phyloP scores from a whole-genome alignment of 495 filamentous ascomycete species.

The Xylaria intraflava region DNA sequence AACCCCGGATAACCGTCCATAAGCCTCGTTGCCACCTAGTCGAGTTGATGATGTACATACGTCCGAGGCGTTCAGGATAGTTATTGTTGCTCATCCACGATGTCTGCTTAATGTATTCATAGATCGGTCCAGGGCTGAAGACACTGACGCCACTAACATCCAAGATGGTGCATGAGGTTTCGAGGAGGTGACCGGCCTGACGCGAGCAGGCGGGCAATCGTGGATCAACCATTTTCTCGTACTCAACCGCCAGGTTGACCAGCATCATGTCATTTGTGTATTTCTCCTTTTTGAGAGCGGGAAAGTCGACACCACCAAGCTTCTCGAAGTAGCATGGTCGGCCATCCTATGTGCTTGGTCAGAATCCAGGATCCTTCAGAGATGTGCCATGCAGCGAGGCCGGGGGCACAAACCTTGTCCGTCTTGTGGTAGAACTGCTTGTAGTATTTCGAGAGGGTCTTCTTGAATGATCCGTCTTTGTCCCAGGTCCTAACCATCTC shows the following conservation, averaged over 20 bases:
- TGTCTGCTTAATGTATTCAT: conserved; percentile 61
- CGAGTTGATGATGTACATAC: conserved; percentile 93
- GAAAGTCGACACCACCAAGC: conserved; percentile 86
- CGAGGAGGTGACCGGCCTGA: conserved; percentile 79
- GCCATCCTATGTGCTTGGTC: conserved; percentile 60
- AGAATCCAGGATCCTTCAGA: neutral
- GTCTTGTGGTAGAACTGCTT: conserved; percentile 99
- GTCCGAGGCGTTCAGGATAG: conserved; percentile 87
- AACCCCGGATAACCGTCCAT: conserved; percentile 79
- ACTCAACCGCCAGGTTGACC: conserved; percentile 90
- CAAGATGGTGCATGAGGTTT: conserved; percentile 97
- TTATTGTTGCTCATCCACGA: conserved; percentile 81
- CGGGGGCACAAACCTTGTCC: conserved; percentile 62
- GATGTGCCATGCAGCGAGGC: neutral
- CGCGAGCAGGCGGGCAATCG: conserved; percentile 92
- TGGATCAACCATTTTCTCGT: conserved; percentile 90
- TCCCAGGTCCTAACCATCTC: conserved; percentile 73
- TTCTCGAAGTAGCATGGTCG: conserved; percentile 96
- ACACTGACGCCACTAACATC: conserved; percentile 92
- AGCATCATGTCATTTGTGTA: conserved; percentile 90
- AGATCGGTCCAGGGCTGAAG: conserved; percentile 68
- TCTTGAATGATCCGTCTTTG: conserved; percentile 70
- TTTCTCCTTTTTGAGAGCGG: conserved; percentile 79
- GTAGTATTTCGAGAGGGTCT: conserved; percentile 83
- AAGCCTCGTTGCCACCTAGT: conserved; percentile 85